Evolutionary conservation across 1,284 basidiomycete genomes (phyloP), one percentile per base, ranked within the genome.

Genomic region (Peniophora sp.): DNA sequence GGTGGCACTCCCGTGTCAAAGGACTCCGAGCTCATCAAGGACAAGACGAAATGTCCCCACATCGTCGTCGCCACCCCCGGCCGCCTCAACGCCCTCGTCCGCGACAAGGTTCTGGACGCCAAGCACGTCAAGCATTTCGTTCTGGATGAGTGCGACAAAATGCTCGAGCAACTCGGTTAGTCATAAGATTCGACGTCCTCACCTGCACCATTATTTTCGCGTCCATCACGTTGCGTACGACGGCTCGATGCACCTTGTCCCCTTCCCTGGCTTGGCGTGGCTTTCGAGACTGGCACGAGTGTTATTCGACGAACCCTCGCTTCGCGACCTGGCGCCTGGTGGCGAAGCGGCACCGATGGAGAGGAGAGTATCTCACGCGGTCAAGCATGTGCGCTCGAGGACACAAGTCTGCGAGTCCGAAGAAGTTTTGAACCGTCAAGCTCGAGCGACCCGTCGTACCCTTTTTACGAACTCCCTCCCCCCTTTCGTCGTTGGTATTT

Each of bases 91-190:
- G 93, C 93, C 49, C 85, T 97, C 60, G 83, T 86, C 49, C 79
- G 93, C 61, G 95, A 97, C 73, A 97, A 97, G 77, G 81, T 89
- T 56, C 69, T 97, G 71, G 92, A 96, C 67, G 89, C 88, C 58
- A 86, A 87, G 69, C 88, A 92, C 67, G 92, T 97, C 70, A 96
- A 97, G 78, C 95, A 98, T 78, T 99, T 99, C 72, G 95, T 97
- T 55, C 79, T 99, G 68, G 97, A 99, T 80, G 97, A 99, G 77
- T 99, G 97, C 79, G 97, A 99, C 83, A 99, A 99, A 85, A 98
- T 99, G 92, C 87, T 99, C 68, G 97, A 99, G 82, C 90, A 95
- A 85, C 93, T 99, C 76, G 95, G 94, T 97, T 88, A 96, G 94
- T 97, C 78, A 71, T 79, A 75, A 81, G 77, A 74, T 78, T 83